Percentiles rank a stretch among this genome's conserved stretches.
Conservation (phyloP, 331 rosid genomes). For the Spiraea crenata region DNA sequence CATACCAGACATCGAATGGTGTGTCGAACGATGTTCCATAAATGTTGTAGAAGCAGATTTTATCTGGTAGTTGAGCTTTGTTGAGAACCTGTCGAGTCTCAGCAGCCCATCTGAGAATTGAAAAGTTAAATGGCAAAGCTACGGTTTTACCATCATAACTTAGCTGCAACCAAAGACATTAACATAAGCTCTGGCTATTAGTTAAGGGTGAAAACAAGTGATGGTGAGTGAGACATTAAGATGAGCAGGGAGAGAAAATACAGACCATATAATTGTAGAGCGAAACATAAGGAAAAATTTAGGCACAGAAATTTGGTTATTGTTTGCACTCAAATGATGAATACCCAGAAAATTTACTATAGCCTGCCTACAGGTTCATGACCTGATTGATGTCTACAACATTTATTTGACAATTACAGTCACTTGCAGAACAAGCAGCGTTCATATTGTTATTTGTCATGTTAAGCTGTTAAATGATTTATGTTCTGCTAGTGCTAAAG, state of each 20-base stretch:
- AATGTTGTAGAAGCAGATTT: conserved; percentile 77
- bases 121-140: conserved; percentile 71
- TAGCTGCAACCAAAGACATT: conserved; percentile 51
- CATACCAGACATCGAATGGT: conserved; percentile 91
- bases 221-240: not conserved
- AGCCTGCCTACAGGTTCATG: not conserved
- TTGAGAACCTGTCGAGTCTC: conserved; percentile 58
- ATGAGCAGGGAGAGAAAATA: not conserved
- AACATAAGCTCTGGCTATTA: conserved; percentile 24
- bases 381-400: not conserved
- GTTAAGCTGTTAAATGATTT: not conserved
- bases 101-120: conserved; percentile 68
- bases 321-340: not conserved
- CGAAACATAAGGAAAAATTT: not conserved
- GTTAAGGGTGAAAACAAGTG: not conserved
- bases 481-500: not conserved
- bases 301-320: not conserved
- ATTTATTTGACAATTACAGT: not conserved
- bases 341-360: not conserved
- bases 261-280: not conserved
- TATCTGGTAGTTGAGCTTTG: conserved; percentile 65
- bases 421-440: not conserved
- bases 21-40: conserved; percentile 78
- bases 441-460: not conserved
- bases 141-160: conserved; percentile 56